Evolutionary conservation across 2,329 filamentous ascomycete genomes (phyloP).

Genomic region (Xylariaceae sp.): DNA sequence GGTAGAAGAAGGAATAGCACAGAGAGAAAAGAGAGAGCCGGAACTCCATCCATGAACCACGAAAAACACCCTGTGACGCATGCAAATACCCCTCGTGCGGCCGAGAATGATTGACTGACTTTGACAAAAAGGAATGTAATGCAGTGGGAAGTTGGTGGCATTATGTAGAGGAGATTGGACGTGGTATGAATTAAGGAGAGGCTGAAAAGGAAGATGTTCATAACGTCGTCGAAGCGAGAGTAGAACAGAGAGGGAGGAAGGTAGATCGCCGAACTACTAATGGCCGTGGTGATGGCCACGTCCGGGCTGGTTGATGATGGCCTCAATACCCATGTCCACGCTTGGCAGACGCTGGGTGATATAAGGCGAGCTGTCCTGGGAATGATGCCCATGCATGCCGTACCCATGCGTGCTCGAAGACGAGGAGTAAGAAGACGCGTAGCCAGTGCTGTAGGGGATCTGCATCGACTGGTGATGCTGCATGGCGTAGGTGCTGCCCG

Average conservation of each 20-base stretch:
- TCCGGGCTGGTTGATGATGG: conserved; percentile 52
- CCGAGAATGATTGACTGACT: conserved; percentile 5
- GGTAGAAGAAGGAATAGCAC: neutral
- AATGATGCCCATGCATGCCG: conserved; percentile 28
- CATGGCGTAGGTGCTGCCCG: conserved; percentile 26
- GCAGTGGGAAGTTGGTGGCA: neutral
- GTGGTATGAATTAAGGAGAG: conserved; percentile 10
- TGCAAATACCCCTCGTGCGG: neutral
- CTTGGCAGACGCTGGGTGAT: conserved; percentile 48
- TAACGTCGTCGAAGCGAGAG: conserved; percentile 9
- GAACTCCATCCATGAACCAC: too few species aligned
- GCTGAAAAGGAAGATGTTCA: conserved; percentile 19
- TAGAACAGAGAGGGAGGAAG: conserved; percentile 2
- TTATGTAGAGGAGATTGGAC: neutral
- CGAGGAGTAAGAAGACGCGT: conserved; percentile 46
- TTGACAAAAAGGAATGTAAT: conserved; percentile 1
- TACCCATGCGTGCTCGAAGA: conserved; percentile 46
- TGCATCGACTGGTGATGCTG: conserved; percentile 4
- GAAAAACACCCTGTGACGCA: too few species aligned
- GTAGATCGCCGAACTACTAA: neutral
- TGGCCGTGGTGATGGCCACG: conserved; percentile 12
- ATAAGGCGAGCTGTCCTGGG: conserved; percentile 44
- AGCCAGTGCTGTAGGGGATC: conserved; percentile 16
- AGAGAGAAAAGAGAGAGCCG: too few species aligned
- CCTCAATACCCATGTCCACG: conserved; percentile 58